Percentiles rank a stretch among this genome's conserved stretches.
phyloP scores from a whole-genome alignment of 805 yeast species.

The Sugiyamaella smithiae region DNA sequence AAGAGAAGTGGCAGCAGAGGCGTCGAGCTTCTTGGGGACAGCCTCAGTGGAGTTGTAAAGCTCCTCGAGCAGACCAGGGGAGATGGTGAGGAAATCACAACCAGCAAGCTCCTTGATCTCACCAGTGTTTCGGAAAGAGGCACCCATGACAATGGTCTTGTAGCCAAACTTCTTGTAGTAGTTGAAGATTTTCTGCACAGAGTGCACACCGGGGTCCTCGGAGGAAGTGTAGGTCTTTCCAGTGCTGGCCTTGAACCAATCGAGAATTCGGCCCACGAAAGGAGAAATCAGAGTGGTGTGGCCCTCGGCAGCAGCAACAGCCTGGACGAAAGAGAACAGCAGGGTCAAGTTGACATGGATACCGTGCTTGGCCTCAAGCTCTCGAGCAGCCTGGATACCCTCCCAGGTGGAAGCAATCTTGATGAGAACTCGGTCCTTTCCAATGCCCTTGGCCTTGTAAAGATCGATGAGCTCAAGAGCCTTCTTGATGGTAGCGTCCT shows the following conservation, averaged over 20 bases:
- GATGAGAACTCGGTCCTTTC: conserved; percentile 87
- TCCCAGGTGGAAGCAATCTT: conserved; percentile 98
- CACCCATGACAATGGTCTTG: conserved; percentile 99
- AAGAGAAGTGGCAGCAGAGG: conserved; percentile 53
- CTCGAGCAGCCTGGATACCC: conserved; percentile 98
- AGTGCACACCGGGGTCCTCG: conserved; percentile 92
- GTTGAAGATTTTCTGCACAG: conserved; percentile 87
- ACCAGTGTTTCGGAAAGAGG: conserved; percentile 96
- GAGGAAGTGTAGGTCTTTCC: conserved; percentile 81
- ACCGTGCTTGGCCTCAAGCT: conserved; percentile 84
- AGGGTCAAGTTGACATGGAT: conserved; percentile 94
- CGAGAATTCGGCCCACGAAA: conserved; percentile 97
- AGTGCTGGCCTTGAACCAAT: conserved; percentile 94
- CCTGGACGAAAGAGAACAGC: conserved; percentile 93
- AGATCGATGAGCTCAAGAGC: conserved; percentile 87
- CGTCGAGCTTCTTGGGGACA: conserved; percentile 80
- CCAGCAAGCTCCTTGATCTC: conserved; percentile 98
- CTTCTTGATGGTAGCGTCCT: conserved; percentile 88
- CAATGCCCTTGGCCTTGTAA: conserved; percentile 80
- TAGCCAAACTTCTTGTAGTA: conserved; percentile 97
- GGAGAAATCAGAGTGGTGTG: conserved; percentile 94
- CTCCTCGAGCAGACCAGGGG: conserved; percentile 90
- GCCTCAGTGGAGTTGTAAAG: conserved; percentile 71
- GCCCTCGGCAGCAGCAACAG: conserved; percentile 99
- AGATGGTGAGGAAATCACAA: conserved; percentile 90